phyloP scores from a whole-genome alignment of 441 rosid genomes.

The Populus trichocarpa region DNA sequence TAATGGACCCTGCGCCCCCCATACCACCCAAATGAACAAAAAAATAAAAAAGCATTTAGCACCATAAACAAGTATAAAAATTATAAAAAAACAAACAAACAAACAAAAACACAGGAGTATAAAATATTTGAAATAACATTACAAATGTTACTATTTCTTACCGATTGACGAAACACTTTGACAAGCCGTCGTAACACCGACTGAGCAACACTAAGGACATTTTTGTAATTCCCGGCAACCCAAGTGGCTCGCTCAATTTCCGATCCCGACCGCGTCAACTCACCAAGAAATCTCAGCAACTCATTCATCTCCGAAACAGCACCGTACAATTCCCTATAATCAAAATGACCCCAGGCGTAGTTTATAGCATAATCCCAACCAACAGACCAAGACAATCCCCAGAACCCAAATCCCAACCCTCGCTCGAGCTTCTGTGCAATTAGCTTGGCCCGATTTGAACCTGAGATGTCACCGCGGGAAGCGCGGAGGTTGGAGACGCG shows the following conservation, averaged over 20 bases:
- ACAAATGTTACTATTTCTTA: conserved; percentile 16
- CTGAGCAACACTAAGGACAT: conserved; percentile 42
- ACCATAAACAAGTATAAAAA: neutral
- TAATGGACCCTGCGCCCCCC: conserved; percentile 48
- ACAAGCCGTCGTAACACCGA: conserved; percentile 43
- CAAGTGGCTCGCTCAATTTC: conserved; percentile 47
- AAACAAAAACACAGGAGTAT: neutral
- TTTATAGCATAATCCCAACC: conserved; percentile 69
- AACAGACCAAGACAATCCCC: conserved; percentile 45
- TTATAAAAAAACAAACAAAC: no score
- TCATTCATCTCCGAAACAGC: conserved; percentile 61
- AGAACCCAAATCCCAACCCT: conserved; percentile 38
- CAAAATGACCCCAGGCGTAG: conserved; percentile 64
- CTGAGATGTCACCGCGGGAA: conserved; percentile 60
- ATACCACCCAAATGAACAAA: no score
- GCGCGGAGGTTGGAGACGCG: conserved; percentile 72
- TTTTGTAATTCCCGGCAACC: conserved; percentile 44
- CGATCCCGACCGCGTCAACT: conserved; percentile 42
- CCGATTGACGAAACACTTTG: conserved; percentile 50
- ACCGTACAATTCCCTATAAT: conserved; percentile 48
- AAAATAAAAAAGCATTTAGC: no score
- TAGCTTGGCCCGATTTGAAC: conserved; percentile 50
- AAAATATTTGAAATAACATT: neutral
- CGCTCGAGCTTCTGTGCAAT: conserved; percentile 53
- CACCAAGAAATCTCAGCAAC: conserved; percentile 38